phyloP scores from a whole-genome alignment of 2,329 filamentous ascomycete genomes.

The Diplodia corticola region DNA sequence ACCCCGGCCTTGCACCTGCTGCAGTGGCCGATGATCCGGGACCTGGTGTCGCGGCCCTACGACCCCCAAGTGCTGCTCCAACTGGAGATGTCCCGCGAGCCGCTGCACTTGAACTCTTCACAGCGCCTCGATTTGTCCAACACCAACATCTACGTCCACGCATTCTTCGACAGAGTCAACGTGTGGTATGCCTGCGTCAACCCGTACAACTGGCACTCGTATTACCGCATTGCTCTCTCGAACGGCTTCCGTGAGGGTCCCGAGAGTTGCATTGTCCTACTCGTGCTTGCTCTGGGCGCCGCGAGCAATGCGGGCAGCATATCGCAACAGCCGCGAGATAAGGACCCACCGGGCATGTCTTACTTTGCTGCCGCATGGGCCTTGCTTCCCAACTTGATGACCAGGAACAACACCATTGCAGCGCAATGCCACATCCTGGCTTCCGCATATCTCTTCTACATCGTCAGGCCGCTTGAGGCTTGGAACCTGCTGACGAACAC shows the following conservation, averaged over 20 bases:
- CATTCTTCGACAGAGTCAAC: slow-evolving; percentile 79
- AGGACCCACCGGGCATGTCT: slow-evolving; percentile 72
- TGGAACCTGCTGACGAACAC: slow-evolving; percentile 79
- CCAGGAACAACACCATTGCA: slow-evolving; percentile 73
- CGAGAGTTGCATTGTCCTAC: slow-evolving; percentile 77
- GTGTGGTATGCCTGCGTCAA: slow-evolving; percentile 86
- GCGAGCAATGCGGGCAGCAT: slow-evolving; percentile 76
- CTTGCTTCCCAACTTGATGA: slow-evolving; percentile 75
- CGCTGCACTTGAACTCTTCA: slow-evolving; percentile 60
- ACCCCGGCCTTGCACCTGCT: slow-evolving; percentile 76
- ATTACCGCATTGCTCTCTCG: slow-evolving; percentile 73
- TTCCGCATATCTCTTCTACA: slow-evolving; percentile 79
- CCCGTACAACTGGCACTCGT: slow-evolving; percentile 74
- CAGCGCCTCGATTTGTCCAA: slow-evolving; percentile 72
- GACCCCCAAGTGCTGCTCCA: slow-evolving; percentile 80
- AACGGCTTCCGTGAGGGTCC: slow-evolving; percentile 76
- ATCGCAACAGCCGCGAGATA: slow-evolving; percentile 66
- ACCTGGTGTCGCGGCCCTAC: slow-evolving; percentile 74
- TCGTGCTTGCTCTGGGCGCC: slow-evolving; percentile 75
- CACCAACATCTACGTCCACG: slow-evolving; percentile 71
- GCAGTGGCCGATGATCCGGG: slow-evolving; percentile 77
- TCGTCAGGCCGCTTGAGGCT: slow-evolving; percentile 78
- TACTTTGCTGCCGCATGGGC: slow-evolving; percentile 83
- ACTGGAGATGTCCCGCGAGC: slow-evolving; percentile 76
- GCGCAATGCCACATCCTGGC: slow-evolving; percentile 80